phyloP scores from a whole-genome alignment of 768 basidiomycete genomes.

The Mycena olivaceomarginata region DNA sequence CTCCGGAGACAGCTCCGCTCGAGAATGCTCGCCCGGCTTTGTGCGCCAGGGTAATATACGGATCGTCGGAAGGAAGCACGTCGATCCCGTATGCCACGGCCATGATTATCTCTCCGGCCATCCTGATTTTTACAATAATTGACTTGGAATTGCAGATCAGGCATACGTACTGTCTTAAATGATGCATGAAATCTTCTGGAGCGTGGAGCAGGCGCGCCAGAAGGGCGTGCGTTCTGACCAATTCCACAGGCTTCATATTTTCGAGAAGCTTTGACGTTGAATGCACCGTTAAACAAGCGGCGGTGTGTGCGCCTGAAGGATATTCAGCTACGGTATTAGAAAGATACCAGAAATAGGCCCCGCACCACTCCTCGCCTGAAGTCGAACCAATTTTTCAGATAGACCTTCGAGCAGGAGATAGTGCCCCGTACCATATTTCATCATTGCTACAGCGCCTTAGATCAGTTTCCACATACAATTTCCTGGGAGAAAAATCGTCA shows the following conservation, averaged over 20 bases:
- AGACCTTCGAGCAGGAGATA: neutral
- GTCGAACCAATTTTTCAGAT: neutral
- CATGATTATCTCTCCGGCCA: slow-evolving; percentile 56
- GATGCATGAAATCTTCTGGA: slow-evolving; percentile 55
- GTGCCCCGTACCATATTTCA: slow-evolving; percentile 18
- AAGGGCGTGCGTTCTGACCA: slow-evolving; percentile 47
- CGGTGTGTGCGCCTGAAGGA: slow-evolving; percentile 14
- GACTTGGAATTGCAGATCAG: neutral
- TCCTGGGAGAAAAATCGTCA: neutral
- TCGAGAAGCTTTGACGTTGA: neutral
- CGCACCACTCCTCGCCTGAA: slow-evolving; percentile 19
- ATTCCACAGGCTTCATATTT: slow-evolving; percentile 1
- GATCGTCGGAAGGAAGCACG: slow-evolving; percentile 54
- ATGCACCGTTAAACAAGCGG: neutral
- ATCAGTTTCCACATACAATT: neutral
- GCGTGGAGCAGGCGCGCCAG: slow-evolving; percentile 56
- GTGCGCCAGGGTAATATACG: slow-evolving; percentile 52
- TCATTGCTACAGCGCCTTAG: neutral
- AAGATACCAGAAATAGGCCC: neutral
- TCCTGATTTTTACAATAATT: slow-evolving; percentile 46
- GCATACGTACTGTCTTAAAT: slow-evolving; percentile 58
- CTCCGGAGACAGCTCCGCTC: slow-evolving; percentile 52
- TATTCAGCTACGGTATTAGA: neutral
- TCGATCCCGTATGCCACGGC: slow-evolving; percentile 60
- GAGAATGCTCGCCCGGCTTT: slow-evolving; percentile 44